Conservation (phyloP, 257 asterid species). For the Thymus quinquecostatus region DNA sequence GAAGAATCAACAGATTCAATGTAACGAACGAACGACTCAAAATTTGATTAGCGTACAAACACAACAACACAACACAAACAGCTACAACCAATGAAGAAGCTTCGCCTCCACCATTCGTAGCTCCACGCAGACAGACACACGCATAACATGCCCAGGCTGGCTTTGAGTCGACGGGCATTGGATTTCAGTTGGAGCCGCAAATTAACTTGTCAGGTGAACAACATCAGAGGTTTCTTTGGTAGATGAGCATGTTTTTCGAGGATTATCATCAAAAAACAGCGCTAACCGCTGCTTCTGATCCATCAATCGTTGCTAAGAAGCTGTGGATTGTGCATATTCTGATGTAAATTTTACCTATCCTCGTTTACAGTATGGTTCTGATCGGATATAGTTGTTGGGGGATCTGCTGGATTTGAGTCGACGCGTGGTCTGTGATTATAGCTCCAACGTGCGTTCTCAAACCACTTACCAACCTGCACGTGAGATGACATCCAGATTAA, state of each 20-base stretch:
- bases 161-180: background rate
- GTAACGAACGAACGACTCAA: constrained; percentile 3
- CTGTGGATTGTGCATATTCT: constrained; percentile 34
- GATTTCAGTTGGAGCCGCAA: constrained; percentile 15
- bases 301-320: constrained; percentile 39
- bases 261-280: constrained; percentile 30
- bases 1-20: background rate
- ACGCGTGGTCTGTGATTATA: constrained; percentile 54
- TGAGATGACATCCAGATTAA: background rate
- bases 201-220: constrained; percentile 7
- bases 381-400: constrained; percentile 36
- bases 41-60: constrained; percentile 8
- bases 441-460: constrained; percentile 90
- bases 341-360: constrained; percentile 28
- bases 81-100: constrained; percentile 9
- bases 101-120: background rate
- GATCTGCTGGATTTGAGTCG: constrained; percentile 40
- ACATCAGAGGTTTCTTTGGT: constrained; percentile 7
- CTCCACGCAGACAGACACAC: background rate
- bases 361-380: constrained; percentile 31
- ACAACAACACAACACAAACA: background rate
- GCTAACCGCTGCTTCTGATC: constrained; percentile 31
- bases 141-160: background rate
- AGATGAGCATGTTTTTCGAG: constrained; percentile 6
- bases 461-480: constrained; percentile 82